Base-by-base conservation (phyloP, 768 basidiomycete species). In the Boletus pseudo-olivaceus region DNA sequence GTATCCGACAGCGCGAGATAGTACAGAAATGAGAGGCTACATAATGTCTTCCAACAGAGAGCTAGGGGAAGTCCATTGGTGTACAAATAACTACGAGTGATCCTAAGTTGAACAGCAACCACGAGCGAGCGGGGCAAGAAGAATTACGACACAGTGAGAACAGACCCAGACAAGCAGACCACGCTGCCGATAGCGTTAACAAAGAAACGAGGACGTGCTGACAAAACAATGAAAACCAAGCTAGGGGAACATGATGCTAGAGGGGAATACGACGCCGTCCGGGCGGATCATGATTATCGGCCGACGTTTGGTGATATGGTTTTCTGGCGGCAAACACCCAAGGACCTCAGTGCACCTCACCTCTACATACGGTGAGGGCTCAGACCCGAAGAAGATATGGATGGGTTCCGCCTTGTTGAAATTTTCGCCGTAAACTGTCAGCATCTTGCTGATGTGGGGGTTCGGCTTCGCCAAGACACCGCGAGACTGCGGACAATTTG, bases 381-480 rank as follows among this genome's bases (percentile, higher is more conserved):
- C 88, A 26, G 85, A 82, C 39, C 93, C 92, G 62, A 94, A 92
- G 78, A 90, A 94, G 49, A 94, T 83, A 42, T 79, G 82, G 55
- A 90, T 78, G 35, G 91, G 89, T 54, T 93, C 89, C 37, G 80
- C 70, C 77, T 92, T 93, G 65, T 80, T 83, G 70, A 94, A 92
- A 73, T 93, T 90, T 73, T 93, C 90, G 54, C 92, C 93, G 63
- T 93, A 90, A 1, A 94, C 78, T 26, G 90, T 93, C 59, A 93
- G 72, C 83, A 90, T 84, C 74, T 91, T 88, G 26, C 82, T 80
- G 34, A 84, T 79, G 62, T 88, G 86, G 27, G 88, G 86, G 64
- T 84, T 88, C 26, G 89, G 87, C 71, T 92, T 89, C 40, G 87
- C 76, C 55, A 90, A 72, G 52, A 85, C 80, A 33, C 81, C 85